These are phyloP conservation scores for Yarrowia sp. DNA, from an alignment of 805 yeast species.

Conservation along the genomic window DNA sequence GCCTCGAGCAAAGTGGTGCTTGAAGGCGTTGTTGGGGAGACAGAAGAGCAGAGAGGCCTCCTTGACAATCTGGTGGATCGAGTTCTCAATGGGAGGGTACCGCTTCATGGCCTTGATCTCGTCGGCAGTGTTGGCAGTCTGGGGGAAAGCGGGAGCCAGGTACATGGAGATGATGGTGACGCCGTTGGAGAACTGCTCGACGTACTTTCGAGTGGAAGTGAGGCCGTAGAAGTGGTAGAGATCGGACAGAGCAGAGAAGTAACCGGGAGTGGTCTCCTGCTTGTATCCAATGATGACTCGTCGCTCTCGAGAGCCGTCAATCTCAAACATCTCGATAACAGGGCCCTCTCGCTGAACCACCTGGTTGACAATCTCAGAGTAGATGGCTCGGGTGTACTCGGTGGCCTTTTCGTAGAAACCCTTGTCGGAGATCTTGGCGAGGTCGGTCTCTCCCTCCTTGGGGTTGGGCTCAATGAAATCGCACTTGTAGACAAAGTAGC, in stretches of 20 bases:
- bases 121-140: slow-evolving; percentile 39
- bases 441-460: slow-evolving; percentile 47
- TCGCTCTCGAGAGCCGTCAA: slow-evolving; percentile 77
- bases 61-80: slow-evolving; percentile 84
- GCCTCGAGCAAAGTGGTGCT: slow-evolving; percentile 65
- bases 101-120: slow-evolving; percentile 36
- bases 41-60: slow-evolving; percentile 92
- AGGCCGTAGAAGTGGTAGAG: slow-evolving; percentile 87
- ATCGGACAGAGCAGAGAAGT: slow-evolving; percentile 80
- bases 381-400: slow-evolving; percentile 71
- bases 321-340: slow-evolving; percentile 80
- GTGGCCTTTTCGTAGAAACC: slow-evolving; percentile 78
- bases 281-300: slow-evolving; percentile 86
- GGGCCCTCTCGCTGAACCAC: slow-evolving; percentile 84
- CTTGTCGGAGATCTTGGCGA: slow-evolving; percentile 70
- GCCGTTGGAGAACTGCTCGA: slow-evolving; percentile 91
- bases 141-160: slow-evolving; percentile 59
- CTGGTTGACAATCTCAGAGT: slow-evolving; percentile 66
- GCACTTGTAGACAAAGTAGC: slow-evolving; percentile 83
- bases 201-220: slow-evolving; percentile 81
- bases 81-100: slow-evolving; percentile 59
- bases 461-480: slow-evolving; percentile 43
- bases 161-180: slow-evolving; percentile 84
- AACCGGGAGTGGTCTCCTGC: slow-evolving; percentile 79
- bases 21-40: slow-evolving; percentile 82